phyloP scores from a whole-genome alignment of 1,284 basidiomycete species.

The Ceratobasidium sp. region DNA sequence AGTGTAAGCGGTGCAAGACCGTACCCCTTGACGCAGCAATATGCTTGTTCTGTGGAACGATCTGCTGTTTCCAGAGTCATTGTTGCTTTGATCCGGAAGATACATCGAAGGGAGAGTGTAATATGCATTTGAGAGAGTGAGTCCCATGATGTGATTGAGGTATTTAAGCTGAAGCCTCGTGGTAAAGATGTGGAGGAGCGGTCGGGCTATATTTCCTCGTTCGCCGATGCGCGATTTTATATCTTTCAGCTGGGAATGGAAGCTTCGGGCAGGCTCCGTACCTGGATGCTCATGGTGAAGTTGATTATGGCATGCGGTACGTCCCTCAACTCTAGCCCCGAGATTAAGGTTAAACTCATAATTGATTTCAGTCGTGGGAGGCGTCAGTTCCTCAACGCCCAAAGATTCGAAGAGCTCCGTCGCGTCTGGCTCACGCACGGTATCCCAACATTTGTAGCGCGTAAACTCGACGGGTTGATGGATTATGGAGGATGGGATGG shows the following conservation, averaged over 20 bases:
- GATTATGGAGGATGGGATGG: constrained; percentile 94
- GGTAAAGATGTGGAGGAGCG: constrained; percentile 80
- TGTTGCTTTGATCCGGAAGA: constrained; percentile 83
- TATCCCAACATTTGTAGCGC: constrained; percentile 87
- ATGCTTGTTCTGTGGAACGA: constrained; percentile 87
- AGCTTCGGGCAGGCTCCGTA: constrained; percentile 90
- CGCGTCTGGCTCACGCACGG: constrained; percentile 89
- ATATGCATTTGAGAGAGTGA: constrained; percentile 91
- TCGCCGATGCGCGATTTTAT: constrained; percentile 90
- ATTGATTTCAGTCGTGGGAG: constrained; percentile 69
- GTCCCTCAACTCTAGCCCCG: constrained; percentile 45
- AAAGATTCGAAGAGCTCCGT: constrained; percentile 90
- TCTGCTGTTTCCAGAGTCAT: constrained; percentile 89
- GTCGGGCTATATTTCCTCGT: constrained; percentile 91
- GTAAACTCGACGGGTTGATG: constrained; percentile 85
- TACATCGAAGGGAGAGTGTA: constrained; percentile 81
- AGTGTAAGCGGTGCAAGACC: constrained; percentile 78
- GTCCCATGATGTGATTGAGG: constrained; percentile 51
- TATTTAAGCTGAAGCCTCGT: constrained; percentile 40
- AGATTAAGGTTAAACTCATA: not conserved
- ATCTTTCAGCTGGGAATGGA: constrained; percentile 87
- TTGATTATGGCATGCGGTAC: constrained; percentile 90
- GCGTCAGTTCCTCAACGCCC: constrained; percentile 83
- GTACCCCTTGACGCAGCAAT: constrained; percentile 87
- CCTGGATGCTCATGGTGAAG: constrained; percentile 92